A percentile compares a stretch with the other conserved stretches of the same genome.
These are phyloP conservation scores for Hypoxylon sp. DNA, from an alignment of 2,329 filamentous ascomycete species.

Conservation along the genomic window DNA sequence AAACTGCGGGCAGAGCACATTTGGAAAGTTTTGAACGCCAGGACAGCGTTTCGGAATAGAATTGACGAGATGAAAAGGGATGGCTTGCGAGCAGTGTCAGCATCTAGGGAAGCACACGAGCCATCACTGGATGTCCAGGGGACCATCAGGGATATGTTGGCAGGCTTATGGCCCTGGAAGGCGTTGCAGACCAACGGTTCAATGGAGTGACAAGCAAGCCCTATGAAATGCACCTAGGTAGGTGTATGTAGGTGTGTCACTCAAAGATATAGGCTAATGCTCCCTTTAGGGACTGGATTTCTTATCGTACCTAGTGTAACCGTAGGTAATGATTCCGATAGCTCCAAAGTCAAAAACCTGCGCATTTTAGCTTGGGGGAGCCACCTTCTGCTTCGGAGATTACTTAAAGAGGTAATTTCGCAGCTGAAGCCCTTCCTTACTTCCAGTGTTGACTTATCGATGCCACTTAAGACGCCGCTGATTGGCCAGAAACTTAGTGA, in stretches of 20 bases:
- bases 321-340: background rate
- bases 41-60: background rate
- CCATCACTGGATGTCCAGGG: background rate
- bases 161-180: background rate
- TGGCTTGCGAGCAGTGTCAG: background rate
- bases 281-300: too few relatives aligned
- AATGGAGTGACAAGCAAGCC: background rate
- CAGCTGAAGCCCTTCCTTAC: background rate
- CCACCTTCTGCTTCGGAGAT: background rate
- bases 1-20: constrained; percentile 3
- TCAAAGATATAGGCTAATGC: background rate
- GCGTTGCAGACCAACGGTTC: background rate
- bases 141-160: background rate
- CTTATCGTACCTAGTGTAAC: too few relatives aligned
- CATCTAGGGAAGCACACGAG: background rate
- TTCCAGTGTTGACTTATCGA: background rate
- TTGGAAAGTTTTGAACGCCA: background rate
- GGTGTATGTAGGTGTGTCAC: background rate
- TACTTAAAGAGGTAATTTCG: background rate
- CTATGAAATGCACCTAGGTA: background rate
- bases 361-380: background rate
- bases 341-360: background rate
- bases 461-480: background rate
- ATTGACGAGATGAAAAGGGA: background rate
- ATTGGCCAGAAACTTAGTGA: constrained; percentile 28